A percentile compares a stretch with the other conserved stretches of the same genome.
Evolutionary conservation across 371 early-diverging fungal species (phyloP).

Genomic region (Capillidium rhysosporum): DNA sequence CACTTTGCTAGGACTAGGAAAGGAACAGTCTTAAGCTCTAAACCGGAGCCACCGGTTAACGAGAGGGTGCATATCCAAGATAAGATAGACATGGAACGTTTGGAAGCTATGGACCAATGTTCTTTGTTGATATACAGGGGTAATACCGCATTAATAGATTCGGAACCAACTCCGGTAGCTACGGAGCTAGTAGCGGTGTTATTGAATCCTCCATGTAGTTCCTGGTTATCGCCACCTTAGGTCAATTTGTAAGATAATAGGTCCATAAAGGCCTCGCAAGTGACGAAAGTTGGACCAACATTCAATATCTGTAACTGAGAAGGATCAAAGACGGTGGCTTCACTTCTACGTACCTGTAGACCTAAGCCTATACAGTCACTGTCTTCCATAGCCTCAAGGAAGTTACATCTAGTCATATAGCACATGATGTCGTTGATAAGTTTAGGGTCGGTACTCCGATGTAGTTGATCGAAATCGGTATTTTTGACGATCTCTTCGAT

Average conservation of each 20-base stretch:
- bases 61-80: slow-evolving; percentile 18
- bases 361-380: slow-evolving; percentile 20
- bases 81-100: slow-evolving; percentile 18
- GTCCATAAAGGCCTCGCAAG: slow-evolving; percentile 16
- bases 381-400: slow-evolving; percentile 15
- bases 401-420: slow-evolving; percentile 6
- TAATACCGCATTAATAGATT: slow-evolving; percentile 13
- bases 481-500: slow-evolving; percentile 11
- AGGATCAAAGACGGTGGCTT: slow-evolving; percentile 17
- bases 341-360: slow-evolving; percentile 14
- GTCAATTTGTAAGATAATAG: slow-evolving; percentile 13
- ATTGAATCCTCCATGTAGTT: slow-evolving; percentile 19
- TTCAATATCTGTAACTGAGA: slow-evolving; percentile 16
- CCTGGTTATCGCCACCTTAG: slow-evolving; percentile 9
- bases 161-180: background rate
- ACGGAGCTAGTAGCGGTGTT: background rate
- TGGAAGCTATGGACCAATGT: slow-evolving; percentile 18
- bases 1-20: slow-evolving; percentile 15
- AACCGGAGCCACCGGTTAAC: slow-evolving; percentile 17
- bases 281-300: slow-evolving; percentile 16
- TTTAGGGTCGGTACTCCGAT: slow-evolving; percentile 3
- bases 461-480: slow-evolving; percentile 13
- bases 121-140: slow-evolving; percentile 17
- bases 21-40: slow-evolving; percentile 17
- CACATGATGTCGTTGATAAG: background rate